phyloP scores from a whole-genome alignment of 495 filamentous ascomycete species.

The Bathelium albidoporum region DNA sequence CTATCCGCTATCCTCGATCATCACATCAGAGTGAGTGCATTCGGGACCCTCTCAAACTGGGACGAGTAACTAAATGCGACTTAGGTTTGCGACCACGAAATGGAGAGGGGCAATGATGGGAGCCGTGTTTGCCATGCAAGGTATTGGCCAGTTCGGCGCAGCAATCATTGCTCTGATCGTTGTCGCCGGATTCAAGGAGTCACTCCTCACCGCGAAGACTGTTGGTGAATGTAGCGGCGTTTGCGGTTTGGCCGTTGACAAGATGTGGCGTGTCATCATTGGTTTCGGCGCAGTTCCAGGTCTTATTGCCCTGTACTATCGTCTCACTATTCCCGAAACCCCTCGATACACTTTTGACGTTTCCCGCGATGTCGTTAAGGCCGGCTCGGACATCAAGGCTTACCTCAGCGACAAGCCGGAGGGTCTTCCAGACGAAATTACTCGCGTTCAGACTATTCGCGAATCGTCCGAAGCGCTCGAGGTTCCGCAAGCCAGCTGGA shows the following conservation, averaged over 20 bases:
- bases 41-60: background rate
- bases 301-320: constrained; percentile 68
- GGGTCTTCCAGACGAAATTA: constrained; percentile 52
- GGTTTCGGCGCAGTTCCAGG: constrained; percentile 73
- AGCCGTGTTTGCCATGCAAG: constrained; percentile 79
- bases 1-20: constrained; percentile 76
- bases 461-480: constrained; percentile 38
- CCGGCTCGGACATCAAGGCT: constrained; percentile 51
- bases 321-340: constrained; percentile 80
- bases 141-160: constrained; percentile 62
- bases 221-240: constrained; percentile 48
- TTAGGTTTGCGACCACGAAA: constrained; percentile 68
- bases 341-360: constrained; percentile 80
- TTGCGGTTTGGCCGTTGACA: constrained; percentile 63
- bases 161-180: constrained; percentile 63
- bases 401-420: constrained; percentile 31
- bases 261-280: constrained; percentile 75
- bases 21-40: constrained; percentile 59
- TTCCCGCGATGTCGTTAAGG: constrained; percentile 59
- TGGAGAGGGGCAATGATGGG: constrained; percentile 85
- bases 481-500: constrained; percentile 53
- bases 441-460: constrained; percentile 40
- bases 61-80: constrained; percentile 19
- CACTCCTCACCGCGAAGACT: constrained; percentile 41
- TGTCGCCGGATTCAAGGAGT: constrained; percentile 61